Percentiles rank a stretch among this genome's conserved stretches.
Evolutionary conservation across 352 stramenopile species (phyloP).

Genomic region (Globisporangium polare): DNA sequence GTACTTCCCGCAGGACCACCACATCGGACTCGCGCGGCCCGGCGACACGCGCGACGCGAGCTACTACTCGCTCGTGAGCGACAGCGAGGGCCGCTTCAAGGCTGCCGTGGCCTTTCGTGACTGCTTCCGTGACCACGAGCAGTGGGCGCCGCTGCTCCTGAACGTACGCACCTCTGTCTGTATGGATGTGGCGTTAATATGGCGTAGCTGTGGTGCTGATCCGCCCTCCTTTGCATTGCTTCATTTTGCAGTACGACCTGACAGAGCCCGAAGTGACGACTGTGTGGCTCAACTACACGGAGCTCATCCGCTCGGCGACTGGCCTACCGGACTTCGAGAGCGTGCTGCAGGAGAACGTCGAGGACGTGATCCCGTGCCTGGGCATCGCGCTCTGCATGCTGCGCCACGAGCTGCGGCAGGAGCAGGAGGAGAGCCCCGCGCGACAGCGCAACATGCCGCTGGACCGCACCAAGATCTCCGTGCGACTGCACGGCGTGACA

Average conservation of each 20-base stretch:
- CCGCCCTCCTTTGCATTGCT: neutral
- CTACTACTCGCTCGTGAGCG: slow-evolving; percentile 48
- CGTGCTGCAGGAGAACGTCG: slow-evolving; percentile 49
- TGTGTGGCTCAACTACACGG: slow-evolving; percentile 49
- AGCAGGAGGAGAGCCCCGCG: slow-evolving; percentile 39
- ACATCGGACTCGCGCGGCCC: slow-evolving; percentile 33
- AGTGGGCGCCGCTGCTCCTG: slow-evolving; percentile 46
- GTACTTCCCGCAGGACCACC: slow-evolving; percentile 71
- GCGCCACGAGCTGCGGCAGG: slow-evolving; percentile 48
- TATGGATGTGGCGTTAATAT: neutral
- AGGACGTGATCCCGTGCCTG: slow-evolving; percentile 57
- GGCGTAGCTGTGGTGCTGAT: neutral
- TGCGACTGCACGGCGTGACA: slow-evolving; percentile 64
- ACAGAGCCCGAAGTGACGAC: slow-evolving; percentile 40
- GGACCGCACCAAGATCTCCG: slow-evolving; percentile 50
- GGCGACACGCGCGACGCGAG: slow-evolving; percentile 37
- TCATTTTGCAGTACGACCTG: slow-evolving; percentile 35
- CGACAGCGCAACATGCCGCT: slow-evolving; percentile 36
- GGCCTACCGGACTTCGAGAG: slow-evolving; percentile 48
- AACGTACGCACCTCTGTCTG: slow-evolving; percentile 6
- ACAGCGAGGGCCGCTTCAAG: slow-evolving; percentile 51
- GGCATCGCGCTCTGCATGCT: slow-evolving; percentile 69
- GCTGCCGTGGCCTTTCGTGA: slow-evolving; percentile 51
- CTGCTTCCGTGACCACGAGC: slow-evolving; percentile 43
- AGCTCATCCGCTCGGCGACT: slow-evolving; percentile 39